These are phyloP conservation scores for Saturnispora dispora DNA, from an alignment of 805 yeast species.

Conservation along the genomic window DNA sequence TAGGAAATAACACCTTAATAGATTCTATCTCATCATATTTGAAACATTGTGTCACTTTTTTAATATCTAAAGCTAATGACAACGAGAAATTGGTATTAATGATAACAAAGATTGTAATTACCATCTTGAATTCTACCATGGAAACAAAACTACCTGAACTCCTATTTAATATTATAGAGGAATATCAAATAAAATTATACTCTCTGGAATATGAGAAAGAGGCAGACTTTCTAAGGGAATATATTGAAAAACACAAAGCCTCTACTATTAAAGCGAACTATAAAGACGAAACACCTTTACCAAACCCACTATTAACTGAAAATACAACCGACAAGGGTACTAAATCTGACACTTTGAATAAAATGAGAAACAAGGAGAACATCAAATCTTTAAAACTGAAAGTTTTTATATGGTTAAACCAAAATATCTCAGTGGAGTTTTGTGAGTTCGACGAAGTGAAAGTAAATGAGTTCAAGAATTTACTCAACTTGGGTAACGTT, in stretches of 20 bases:
- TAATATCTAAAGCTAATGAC: not conserved
- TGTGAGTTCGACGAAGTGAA: not conserved
- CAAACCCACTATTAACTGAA: not conserved
- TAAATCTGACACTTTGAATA: not conserved
- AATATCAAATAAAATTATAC: not conserved
- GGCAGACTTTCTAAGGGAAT: not conserved
- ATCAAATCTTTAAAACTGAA: conserved; percentile 18
- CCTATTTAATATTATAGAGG: not conserved
- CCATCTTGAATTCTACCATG: conserved; percentile 12
- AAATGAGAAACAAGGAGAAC: conserved; percentile 6
- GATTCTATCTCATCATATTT: conserved; percentile 14
- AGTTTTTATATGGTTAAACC: conserved; percentile 27
- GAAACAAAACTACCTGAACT: conserved; percentile 12
- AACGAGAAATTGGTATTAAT: conserved; percentile 15
- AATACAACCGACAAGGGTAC: not conserved
- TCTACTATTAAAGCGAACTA: conserved; percentile 4
- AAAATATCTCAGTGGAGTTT: conserved; percentile 22
- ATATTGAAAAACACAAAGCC: not conserved
- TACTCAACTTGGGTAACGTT: conserved; percentile 22
- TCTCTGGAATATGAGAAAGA: not conserved
- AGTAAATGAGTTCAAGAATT: conserved; percentile 16
- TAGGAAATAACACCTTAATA: conserved; percentile 12
- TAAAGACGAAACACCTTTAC: not conserved
- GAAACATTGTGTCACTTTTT: not conserved
- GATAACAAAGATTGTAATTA: conserved; percentile 18